Percentiles rank a stretch among this genome's conserved stretches.
Evolutionary conservation across 169 alveolate species (phyloP).

Genomic region (Cryptosporidium xiaoi): DNA sequence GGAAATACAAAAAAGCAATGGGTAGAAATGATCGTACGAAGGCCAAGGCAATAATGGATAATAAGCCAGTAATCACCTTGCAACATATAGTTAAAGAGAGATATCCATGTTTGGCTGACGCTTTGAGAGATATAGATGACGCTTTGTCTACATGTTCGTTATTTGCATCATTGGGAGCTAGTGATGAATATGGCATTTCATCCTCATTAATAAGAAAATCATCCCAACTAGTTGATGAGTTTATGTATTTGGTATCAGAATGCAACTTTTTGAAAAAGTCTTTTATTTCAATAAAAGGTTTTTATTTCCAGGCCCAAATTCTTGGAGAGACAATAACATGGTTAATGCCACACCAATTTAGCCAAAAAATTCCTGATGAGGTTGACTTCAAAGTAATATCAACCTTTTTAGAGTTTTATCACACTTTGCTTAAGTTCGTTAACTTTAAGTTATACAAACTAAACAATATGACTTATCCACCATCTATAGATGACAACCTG

Average conservation of each 20-base stretch:
- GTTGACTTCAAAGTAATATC: slow-evolving; percentile 96
- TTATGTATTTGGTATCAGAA: slow-evolving; percentile 84
- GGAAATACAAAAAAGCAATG: slow-evolving; percentile 89
- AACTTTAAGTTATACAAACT: slow-evolving; percentile 91
- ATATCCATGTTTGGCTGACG: slow-evolving; percentile 96
- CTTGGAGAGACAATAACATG: slow-evolving; percentile 95
- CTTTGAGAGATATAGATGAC: slow-evolving; percentile 97
- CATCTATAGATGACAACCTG: slow-evolving; percentile 44
- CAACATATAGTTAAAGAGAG: slow-evolving; percentile 95
- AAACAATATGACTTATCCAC: slow-evolving; percentile 88
- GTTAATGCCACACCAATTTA: slow-evolving; percentile 96
- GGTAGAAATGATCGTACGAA: slow-evolving; percentile 86
- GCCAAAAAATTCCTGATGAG: slow-evolving; percentile 94
- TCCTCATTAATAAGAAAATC: slow-evolving; percentile 82
- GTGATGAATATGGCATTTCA: slow-evolving; percentile 83
- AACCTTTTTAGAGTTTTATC: slow-evolving; percentile 93
- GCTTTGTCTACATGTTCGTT: slow-evolving; percentile 94
- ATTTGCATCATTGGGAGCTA: slow-evolving; percentile 86
- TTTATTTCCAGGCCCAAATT: slow-evolving; percentile 96
- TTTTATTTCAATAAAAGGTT: slow-evolving; percentile 97
- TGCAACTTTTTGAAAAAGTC: slow-evolving; percentile 78
- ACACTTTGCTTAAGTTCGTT: slow-evolving; percentile 90
- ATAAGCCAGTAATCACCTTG: slow-evolving; percentile 91
- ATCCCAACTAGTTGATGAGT: slow-evolving; percentile 85
- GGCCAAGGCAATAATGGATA: slow-evolving; percentile 86